Base-by-base conservation (phyloP, 169 alveolate genomes). In the Plasmodium gallinaceum region DNA sequence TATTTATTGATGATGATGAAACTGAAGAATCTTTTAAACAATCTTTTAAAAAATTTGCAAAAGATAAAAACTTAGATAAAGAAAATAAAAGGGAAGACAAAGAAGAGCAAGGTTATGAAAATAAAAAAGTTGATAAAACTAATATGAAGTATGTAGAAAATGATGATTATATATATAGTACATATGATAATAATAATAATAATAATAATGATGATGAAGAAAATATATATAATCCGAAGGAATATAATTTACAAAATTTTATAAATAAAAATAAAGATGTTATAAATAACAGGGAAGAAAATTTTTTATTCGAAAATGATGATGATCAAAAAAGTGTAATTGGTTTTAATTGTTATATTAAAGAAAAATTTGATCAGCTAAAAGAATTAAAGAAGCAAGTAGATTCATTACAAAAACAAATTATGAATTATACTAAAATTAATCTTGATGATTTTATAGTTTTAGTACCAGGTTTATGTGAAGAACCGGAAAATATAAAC, bases 401-500 rank as follows among this genome's bases (percentile, higher is more conserved):
- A 32, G 92, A 86, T 48, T 20, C 18, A 7, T 51, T 72, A n/a
- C 78, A 86, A 70, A 86, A 86, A 52, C 70, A 86, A 18, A 24
- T 86, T 7, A 71, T n/a, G 45, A 45, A 24, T 26, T 52, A 48
- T 18, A 58, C 92, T 2, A 86, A 86, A 86, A 72, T 86, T 48
- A 86, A 86, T 61, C 39, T 60, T 18, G 73, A 70, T 46, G 92
- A 86, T 58, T 86, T 70, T 72, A 86, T 86, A 45, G 92, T 86
- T 5, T 52, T 86, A 37, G 24, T 51, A 16, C 92, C 92, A 26
- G 92, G 92, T 10, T 61, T 86, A 7, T 86, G 92, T 61, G 92
- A 71, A 86, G 92, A 86, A 70, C 92, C 92, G 5, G 88, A 86
- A 70, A 86, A 86, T 86, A 86, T 86, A 46, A 69, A 86, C 58